These are phyloP conservation scores for Aegilops sharonensis DNA, from an alignment of 176 grass and related monocot species.

Conservation along the genomic window DNA sequence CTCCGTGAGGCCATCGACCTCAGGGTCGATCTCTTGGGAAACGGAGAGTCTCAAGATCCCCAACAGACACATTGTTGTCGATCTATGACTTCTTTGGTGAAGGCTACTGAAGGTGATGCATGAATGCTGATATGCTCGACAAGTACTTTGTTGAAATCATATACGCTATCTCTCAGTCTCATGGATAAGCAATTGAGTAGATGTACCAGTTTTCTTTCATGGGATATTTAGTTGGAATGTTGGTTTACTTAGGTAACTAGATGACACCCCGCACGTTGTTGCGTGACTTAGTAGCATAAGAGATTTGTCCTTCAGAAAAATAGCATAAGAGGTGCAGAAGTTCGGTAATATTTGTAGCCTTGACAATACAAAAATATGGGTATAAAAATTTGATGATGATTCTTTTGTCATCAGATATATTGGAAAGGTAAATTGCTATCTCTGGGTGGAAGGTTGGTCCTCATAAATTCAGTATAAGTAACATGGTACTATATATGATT, in stretches of 20 bases:
- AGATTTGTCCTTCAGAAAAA: no score
- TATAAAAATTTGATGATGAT: no score
- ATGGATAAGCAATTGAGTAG: neutral
- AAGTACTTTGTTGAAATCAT: neutral
- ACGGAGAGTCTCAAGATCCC: neutral
- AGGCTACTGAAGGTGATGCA: neutral
- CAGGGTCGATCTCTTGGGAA: slow-evolving; percentile 2
- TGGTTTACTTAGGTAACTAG: neutral
- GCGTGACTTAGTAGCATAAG: no score
- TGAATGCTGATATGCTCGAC: neutral
- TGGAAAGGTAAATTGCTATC: no score
- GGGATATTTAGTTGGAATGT: neutral
- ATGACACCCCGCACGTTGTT: no score
- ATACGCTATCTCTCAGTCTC: neutral
- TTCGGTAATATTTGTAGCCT: no score
- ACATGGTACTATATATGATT: no score
- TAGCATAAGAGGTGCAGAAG: no score
- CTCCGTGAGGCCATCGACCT: neutral
- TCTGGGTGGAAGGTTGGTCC: no score
- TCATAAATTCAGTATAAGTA: no score
- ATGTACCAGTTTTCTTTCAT: neutral
- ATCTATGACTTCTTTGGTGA: slow-evolving; percentile 47
- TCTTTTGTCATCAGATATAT: no score
- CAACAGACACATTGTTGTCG: neutral
- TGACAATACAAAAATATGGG: no score